Evolutionary conservation across 1,284 basidiomycete genomes (phyloP).

Genomic region (Cutaneotrichosporon sp.): DNA sequence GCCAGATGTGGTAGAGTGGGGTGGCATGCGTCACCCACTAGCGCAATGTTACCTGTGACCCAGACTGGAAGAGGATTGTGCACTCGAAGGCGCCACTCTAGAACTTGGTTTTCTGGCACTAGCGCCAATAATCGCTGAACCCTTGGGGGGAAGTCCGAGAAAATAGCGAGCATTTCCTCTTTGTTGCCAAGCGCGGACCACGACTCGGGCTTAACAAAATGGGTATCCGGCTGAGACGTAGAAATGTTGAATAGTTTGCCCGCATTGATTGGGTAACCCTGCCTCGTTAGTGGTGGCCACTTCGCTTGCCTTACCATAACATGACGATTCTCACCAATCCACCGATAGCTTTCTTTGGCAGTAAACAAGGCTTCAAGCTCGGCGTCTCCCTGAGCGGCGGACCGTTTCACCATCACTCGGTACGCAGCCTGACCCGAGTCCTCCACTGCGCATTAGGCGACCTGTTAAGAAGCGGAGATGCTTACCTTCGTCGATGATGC

Average conservation of each 20-base stretch:
- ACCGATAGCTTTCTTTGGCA: constrained; percentile 35
- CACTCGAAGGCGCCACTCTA: constrained; percentile 45
- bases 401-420: constrained; percentile 39
- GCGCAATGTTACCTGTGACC: constrained; percentile 33
- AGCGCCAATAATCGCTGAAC: constrained; percentile 40
- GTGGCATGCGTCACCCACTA: constrained; percentile 38
- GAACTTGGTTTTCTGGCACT: constrained; percentile 39
- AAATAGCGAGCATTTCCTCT: constrained; percentile 36
- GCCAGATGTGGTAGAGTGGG: constrained; percentile 39
- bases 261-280: constrained; percentile 39
- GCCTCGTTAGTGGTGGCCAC: background rate
- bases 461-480: background rate
- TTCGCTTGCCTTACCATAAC: constrained; percentile 35
- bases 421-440: constrained; percentile 48
- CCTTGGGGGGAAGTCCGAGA: constrained; percentile 37
- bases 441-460: constrained; percentile 21
- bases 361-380: constrained; percentile 40
- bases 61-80: constrained; percentile 39
- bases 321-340: constrained; percentile 44
- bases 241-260: constrained; percentile 43
- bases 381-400: constrained; percentile 34
- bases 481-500: constrained; percentile 30
- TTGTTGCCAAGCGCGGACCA: constrained; percentile 46
- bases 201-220: constrained; percentile 33
- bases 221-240: constrained; percentile 42